Conservation (phyloP, 306 rosid species). For the Trifolium fragiferum region DNA sequence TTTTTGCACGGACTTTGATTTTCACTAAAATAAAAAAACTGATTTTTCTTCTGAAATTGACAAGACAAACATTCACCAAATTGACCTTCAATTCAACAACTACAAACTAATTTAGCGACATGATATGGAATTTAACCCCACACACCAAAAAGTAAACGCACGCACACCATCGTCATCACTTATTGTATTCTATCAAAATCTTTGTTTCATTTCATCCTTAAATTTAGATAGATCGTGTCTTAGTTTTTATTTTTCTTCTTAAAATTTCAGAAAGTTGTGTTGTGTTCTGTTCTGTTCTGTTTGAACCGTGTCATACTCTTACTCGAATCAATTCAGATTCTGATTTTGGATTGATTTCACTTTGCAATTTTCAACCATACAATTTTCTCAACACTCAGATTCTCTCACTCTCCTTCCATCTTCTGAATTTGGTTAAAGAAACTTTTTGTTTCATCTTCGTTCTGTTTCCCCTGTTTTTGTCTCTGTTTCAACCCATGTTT, state of each 20-base stretch:
- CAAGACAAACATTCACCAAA: conserved; percentile 20
- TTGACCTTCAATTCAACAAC: conserved; percentile 1
- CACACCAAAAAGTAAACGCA: conserved; percentile 11
- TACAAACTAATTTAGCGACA: not conserved
- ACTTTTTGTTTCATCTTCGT: not conserved
- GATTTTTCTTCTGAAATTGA: not conserved
- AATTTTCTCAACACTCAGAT: conserved; percentile 36
- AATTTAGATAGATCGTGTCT: not conserved
- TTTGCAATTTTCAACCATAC: conserved; percentile 34
- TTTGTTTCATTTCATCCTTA: conserved; percentile 15
- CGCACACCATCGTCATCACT: conserved; percentile 10
- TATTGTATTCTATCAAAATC: not conserved
- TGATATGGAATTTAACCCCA: not conserved
- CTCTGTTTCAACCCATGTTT: conserved; percentile 51
- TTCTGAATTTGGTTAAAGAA: not conserved
- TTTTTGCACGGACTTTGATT: too few relatives aligned
- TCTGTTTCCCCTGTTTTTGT: conserved; percentile 38
- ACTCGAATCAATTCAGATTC: conserved; percentile 40
- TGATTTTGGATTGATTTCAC: conserved; percentile 7
- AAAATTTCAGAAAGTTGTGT: conserved; percentile 2
- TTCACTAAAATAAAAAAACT: not conserved
- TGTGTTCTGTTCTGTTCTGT: not conserved
- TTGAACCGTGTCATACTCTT: conserved; percentile 1
- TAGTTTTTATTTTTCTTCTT: not conserved
- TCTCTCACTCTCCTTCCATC: conserved; percentile 28